Base-by-base conservation (phyloP, 1,139 yeast species). In the Yueomyces sp. region DNA sequence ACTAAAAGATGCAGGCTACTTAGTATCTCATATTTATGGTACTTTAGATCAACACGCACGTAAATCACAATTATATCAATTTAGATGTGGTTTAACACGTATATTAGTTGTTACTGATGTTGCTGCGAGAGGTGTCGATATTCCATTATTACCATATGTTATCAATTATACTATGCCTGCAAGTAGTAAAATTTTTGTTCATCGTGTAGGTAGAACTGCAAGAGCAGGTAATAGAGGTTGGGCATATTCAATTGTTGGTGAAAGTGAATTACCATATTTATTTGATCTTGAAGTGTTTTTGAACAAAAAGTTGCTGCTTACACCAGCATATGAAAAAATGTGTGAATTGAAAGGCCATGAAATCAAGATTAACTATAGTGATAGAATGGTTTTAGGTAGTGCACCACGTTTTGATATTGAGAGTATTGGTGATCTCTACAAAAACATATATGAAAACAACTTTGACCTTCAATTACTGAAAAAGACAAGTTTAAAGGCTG, bases 121-220 rank as follows among this genome's bases (percentile, higher is more conserved):
- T 49, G 98, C 98, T 30, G 98, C 98, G 4, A 83, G 98, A 70
- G 99, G 99, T 80, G 89, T 91, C 50, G 99, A 93, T 76, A 86
- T 91, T 51, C 99, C 99, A 0, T 79, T 91, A 47, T 73, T 91
- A 59, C 96, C 97, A 11, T 89, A 91, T 57, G 98, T 91, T 42
- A 73, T 91, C 54, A 93, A 91, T 62, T 89, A 77, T 62, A 78
- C 95, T 0, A 69, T 91, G 46, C 98, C 99, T 4, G 81, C 89
- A 0, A 81, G 94, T 2, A 87, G 96, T 3, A 91, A 93, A 62
- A 83, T 89, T 46, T 93, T 91, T 63, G 77, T 91, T 44, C 99
- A 91, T 65, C 78, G 99, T 66, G 98, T 93, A 42, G 99, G 99
- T 63, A 80, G 99, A 73, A 91, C 99, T 39, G 99, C 98, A 11